phyloP scores from a whole-genome alignment of 2,329 filamentous ascomycete species.

The Periconia sp. region DNA sequence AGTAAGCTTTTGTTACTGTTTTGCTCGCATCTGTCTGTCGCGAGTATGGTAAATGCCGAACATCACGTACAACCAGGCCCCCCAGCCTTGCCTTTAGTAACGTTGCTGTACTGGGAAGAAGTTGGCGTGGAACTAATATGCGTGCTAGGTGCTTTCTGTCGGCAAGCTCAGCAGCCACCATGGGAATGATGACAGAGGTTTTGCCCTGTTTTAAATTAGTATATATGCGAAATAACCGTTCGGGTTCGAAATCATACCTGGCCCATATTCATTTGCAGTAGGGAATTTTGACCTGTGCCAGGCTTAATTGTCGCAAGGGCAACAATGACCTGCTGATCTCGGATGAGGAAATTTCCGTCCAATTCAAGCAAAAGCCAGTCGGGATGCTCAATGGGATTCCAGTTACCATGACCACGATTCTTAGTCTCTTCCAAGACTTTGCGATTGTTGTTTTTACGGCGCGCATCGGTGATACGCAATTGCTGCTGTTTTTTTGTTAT shows the following conservation, averaged over 20 bases:
- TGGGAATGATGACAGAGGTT: constrained; percentile 64
- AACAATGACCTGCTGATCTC: constrained; percentile 63
- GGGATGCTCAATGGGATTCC: constrained; percentile 54
- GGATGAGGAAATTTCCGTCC: constrained; percentile 64
- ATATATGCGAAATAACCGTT: too few relatives aligned
- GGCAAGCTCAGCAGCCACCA: constrained; percentile 54
- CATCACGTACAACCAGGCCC: constrained; percentile 55
- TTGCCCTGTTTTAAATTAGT: constrained; percentile 42
- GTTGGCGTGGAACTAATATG: constrained; percentile 58
- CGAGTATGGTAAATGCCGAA: constrained; percentile 62
- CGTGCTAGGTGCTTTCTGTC: constrained; percentile 51
- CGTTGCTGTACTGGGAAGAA: constrained; percentile 61
- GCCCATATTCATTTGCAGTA: constrained; percentile 70
- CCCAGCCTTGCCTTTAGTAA: constrained; percentile 59
- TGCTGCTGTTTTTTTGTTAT: constrained; percentile 52
- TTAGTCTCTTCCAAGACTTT: constrained; percentile 47
- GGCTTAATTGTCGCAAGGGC: constrained; percentile 63
- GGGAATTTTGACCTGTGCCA: constrained; percentile 55
- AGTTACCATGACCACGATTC: constrained; percentile 58
- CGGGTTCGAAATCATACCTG: too few relatives aligned
- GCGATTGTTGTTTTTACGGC: constrained; percentile 19
- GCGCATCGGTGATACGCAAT: constrained; percentile 45
- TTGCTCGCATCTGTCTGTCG: constrained; percentile 47
- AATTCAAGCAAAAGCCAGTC: constrained; percentile 71
- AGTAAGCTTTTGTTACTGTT: too few relatives aligned